Evolutionary conservation across 495 filamentous ascomycete species (phyloP), one percentile per base, ranked within the genome.

Genomic region (Cercophora scortea): DNA sequence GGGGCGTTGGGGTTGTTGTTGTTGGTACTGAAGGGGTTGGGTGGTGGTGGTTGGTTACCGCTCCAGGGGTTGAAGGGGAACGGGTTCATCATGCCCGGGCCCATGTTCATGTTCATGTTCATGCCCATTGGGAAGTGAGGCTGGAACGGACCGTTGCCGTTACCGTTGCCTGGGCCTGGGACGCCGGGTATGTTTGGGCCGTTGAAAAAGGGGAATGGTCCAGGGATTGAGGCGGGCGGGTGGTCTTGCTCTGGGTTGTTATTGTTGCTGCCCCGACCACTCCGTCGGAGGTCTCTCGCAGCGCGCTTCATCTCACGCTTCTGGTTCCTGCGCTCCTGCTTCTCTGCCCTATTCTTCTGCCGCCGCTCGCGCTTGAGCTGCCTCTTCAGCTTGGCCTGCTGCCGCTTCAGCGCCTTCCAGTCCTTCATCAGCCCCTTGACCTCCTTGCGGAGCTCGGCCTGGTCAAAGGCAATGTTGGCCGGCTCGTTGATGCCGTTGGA

Each of bases 391-490:
- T 57, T 51, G 46, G 59, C 67, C 56, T 78, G 75, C 36, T 67
- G 52, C 25, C 61, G 65, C 61, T 76, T 76, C 8, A 71, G 58
- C 2, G 54, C 56, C 50, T 70, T 70, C 64, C 74, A 72, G 16
- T 63, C 59, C 44, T 66, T 62, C 25, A 72, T 53, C 17, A 76
- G 53, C 0, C 52, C 52, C 41, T 58, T 65, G 17, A 75, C 71
- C 44, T 78, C 71, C 38, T 57, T 60, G 10, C 71, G 62, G 36
- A 76, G 53, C 1, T 54, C 59, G 32, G 62, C 47, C 33, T 55
- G 49, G 52, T 68, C 66, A 33, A 52, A 42, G 43, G 13, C n/a
- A 15, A 52, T 16, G 17, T 55, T 49, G 25, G 42, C 38, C 1
- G 49, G 44, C 40, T 62, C 55, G 38, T 42, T 50, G 45, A 45